Evolutionary conservation across 129 eudicot species (phyloP).

Genomic region (Flaveria bidentis): DNA sequence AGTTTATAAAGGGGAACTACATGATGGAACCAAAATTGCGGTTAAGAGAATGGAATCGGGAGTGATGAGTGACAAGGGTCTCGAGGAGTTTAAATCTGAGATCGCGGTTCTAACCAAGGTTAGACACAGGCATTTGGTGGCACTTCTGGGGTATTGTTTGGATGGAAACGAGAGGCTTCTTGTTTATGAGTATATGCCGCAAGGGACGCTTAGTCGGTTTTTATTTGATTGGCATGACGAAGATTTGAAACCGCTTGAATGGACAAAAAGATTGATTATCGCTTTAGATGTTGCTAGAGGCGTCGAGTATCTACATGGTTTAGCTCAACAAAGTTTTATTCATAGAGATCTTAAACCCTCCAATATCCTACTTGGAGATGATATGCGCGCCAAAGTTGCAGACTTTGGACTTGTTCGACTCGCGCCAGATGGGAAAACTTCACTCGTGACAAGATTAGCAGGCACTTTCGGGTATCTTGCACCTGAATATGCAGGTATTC

Average conservation of each 20-base stretch:
- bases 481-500: constrained; percentile 88
- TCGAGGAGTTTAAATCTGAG: constrained; percentile 59
- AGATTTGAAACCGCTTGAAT: constrained; percentile 38
- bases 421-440: constrained; percentile 57
- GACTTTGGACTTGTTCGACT: constrained; percentile 62
- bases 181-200: constrained; percentile 70
- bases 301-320: constrained; percentile 59
- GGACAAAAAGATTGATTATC: constrained; percentile 57
- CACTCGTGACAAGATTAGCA: constrained; percentile 58
- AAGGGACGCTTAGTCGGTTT: constrained; percentile 56
- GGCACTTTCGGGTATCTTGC: constrained; percentile 92
- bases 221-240: constrained; percentile 40
- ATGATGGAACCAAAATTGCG: constrained; percentile 64
- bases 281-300: constrained; percentile 68
- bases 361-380: constrained; percentile 57
- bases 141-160: constrained; percentile 52
- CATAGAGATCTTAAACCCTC: constrained; percentile 62
- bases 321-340: constrained; percentile 56
- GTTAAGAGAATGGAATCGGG: constrained; percentile 69
- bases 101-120: constrained; percentile 60
- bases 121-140: constrained; percentile 56
- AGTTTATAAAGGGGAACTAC: constrained; percentile 58
- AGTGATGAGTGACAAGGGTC: constrained; percentile 50
- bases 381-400: constrained; percentile 67
- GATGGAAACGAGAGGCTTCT: constrained; percentile 67